phyloP scores from a whole-genome alignment of 345 rosid genomes.

The Physaria fendleri region DNA sequence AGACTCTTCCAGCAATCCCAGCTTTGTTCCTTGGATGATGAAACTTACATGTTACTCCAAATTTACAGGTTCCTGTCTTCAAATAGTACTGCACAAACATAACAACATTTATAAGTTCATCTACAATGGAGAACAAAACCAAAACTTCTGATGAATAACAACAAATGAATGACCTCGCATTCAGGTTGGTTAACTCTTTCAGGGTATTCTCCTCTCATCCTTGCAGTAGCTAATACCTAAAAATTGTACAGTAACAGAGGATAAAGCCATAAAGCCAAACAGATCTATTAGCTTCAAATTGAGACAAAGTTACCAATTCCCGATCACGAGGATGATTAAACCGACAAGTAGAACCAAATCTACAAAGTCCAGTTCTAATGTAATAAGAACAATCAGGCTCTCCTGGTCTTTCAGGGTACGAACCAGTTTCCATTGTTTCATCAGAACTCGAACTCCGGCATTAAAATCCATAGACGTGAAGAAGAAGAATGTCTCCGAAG shows the following conservation, averaged over 20 bases:
- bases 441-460: constrained; percentile 59
- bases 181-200: constrained; percentile 94
- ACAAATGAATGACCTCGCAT: constrained; percentile 62
- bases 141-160: not conserved
- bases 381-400: constrained; percentile 96
- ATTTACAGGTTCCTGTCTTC: constrained; percentile 99
- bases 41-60: constrained; percentile 99
- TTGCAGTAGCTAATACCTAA: constrained; percentile 89
- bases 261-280: too few species aligned
- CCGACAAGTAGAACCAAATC: constrained; percentile 58
- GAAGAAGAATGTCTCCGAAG: constrained; percentile 34
- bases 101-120: constrained; percentile 20
- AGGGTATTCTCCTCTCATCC: constrained; percentile 94
- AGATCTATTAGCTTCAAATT: not conserved
- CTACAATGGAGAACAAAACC: not conserved
- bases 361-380: constrained; percentile 95
- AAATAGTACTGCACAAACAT: constrained; percentile 61
- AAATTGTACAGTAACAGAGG: constrained; percentile 11
- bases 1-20: constrained; percentile 83
- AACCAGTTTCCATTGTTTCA: constrained; percentile 65
- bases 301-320: constrained; percentile 55
- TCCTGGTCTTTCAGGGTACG: constrained; percentile 86
- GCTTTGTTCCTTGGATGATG: constrained; percentile 98
- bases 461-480: constrained; percentile 60
- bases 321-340: constrained; percentile 72